Evolutionary conservation across 768 basidiomycete species (phyloP).

Genomic region (Lactifluus echinatus): DNA sequence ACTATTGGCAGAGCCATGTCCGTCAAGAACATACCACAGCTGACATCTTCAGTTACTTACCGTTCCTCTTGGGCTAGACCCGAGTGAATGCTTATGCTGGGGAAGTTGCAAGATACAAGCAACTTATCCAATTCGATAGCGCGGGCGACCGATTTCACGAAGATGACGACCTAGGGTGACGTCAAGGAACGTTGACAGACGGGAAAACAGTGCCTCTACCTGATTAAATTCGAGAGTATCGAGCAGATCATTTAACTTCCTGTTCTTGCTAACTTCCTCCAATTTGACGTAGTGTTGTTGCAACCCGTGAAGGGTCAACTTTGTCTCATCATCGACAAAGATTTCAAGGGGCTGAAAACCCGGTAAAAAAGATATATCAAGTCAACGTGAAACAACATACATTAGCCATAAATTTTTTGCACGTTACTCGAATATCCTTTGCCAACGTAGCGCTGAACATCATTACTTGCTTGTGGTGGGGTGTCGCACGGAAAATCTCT

Average conservation of each 20-base stretch:
- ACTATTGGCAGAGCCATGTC: slow-evolving; percentile 32
- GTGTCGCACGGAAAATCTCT: slow-evolving; percentile 98
- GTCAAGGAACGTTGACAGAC: neutral
- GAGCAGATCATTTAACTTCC: slow-evolving; percentile 91
- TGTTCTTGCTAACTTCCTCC: slow-evolving; percentile 91
- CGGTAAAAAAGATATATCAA: slow-evolving; percentile 3
- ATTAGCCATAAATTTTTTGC: slow-evolving; percentile 99
- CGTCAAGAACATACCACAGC: neutral
- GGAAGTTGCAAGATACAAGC: slow-evolving; percentile 95
- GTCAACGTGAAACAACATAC: slow-evolving; percentile 41
- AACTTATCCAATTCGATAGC: slow-evolving; percentile 96
- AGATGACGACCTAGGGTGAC: slow-evolving; percentile 84
- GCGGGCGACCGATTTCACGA: slow-evolving; percentile 96
- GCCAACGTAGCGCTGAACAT: slow-evolving; percentile 99
- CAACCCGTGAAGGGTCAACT: slow-evolving; percentile 92
- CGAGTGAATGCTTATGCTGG: slow-evolving; percentile 95
- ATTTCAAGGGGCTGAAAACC: slow-evolving; percentile 85
- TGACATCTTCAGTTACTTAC: slow-evolving; percentile 38
- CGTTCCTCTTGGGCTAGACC: slow-evolving; percentile 92
- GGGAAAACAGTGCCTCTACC: slow-evolving; percentile 34
- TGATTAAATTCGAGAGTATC: slow-evolving; percentile 99
- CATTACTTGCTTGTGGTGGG: slow-evolving; percentile 99
- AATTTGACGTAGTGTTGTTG: slow-evolving; percentile 99
- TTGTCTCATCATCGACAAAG: slow-evolving; percentile 98
- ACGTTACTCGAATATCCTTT: slow-evolving; percentile 94